Percentiles rank a stretch among this genome's conserved stretches.
phyloP scores from a whole-genome alignment of 371 early-diverging fungal species.

The Syncephalastrum monosporum region DNA sequence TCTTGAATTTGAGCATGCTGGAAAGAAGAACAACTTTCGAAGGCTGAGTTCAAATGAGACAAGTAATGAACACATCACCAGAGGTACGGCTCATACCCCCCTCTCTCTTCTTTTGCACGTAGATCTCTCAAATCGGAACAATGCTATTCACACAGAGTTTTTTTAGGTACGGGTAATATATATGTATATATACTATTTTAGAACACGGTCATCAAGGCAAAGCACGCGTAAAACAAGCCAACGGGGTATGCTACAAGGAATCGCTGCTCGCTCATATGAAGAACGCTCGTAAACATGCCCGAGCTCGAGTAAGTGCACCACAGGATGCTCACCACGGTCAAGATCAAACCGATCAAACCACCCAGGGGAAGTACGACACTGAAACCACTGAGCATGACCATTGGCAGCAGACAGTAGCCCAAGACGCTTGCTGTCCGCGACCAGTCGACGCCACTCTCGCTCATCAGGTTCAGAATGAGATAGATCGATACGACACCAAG shows the following conservation, averaged over 20 bases:
- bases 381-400: slow-evolving; percentile 82
- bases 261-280: slow-evolving; percentile 91
- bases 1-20: slow-evolving; percentile 44
- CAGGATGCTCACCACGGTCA: slow-evolving; percentile 70
- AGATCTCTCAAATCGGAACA: too few species aligned
- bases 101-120: too few species aligned
- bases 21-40: too few species aligned
- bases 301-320: slow-evolving; percentile 97
- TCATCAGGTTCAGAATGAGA: slow-evolving; percentile 92
- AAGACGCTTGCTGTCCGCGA: slow-evolving; percentile 92
- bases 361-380: slow-evolving; percentile 51
- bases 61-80: too few species aligned
- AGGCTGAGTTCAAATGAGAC: too few species aligned
- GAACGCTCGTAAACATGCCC: slow-evolving; percentile 92
- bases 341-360: slow-evolving; percentile 56
- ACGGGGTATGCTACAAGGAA: slow-evolving; percentile 96
- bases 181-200: slow-evolving; percentile 30
- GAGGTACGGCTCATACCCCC: too few species aligned
- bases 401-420: slow-evolving; percentile 95
- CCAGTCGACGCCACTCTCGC: slow-evolving; percentile 82
- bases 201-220: slow-evolving; percentile 94
- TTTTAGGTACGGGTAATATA: too few species aligned
- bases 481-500: slow-evolving; percentile 88
- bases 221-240: slow-evolving; percentile 89
- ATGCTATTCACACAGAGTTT: too few species aligned